A percentile compares a stretch with the other conserved stretches of the same genome.
Conservation (phyloP, 805 yeast species). For the Jamesozyma hellenica region DNA sequence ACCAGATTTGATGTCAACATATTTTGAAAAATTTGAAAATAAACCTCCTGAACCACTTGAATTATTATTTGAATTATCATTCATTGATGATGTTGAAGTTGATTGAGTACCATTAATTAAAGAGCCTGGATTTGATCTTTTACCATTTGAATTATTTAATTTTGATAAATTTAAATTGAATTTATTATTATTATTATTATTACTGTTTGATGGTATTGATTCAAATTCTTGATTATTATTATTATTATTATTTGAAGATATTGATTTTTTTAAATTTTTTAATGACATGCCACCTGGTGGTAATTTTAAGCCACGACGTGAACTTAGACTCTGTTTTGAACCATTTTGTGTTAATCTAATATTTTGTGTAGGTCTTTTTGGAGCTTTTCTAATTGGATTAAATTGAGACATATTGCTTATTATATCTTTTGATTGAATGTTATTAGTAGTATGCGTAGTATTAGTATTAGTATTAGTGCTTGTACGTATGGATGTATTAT, state of each 20-base stretch:
- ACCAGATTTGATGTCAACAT: conserved; percentile 86
- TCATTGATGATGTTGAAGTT: conserved; percentile 27
- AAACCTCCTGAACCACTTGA: conserved; percentile 37
- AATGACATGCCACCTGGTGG: conserved; percentile 29
- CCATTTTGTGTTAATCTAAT: conserved; percentile 8
- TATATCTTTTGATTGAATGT: neutral
- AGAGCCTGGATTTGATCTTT: conserved; percentile 25
- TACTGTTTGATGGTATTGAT: conserved; percentile 18
- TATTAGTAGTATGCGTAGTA: neutral
- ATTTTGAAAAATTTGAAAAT: conserved; percentile 77
- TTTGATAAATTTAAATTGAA: conserved; percentile 3
- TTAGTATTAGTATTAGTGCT: neutral
- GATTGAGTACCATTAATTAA: conserved; percentile 23
- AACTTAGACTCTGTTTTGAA: conserved; percentile 70
- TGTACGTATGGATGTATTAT: too few species aligned
- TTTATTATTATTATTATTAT: conserved; percentile 4
- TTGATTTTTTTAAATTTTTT: conserved; percentile 15
- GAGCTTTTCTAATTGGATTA: conserved; percentile 23
- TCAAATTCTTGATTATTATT: conserved; percentile 25
- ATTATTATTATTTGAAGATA: conserved; percentile 9
- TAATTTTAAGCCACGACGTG: conserved; percentile 75
- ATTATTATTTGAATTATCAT: conserved; percentile 20
- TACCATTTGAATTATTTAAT: conserved; percentile 11
- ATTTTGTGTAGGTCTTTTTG: conserved; percentile 16
- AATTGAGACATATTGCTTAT: conserved; percentile 6